phyloP scores from a whole-genome alignment of 2,329 filamentous ascomycete genomes.

The Penicillium sp. region DNA sequence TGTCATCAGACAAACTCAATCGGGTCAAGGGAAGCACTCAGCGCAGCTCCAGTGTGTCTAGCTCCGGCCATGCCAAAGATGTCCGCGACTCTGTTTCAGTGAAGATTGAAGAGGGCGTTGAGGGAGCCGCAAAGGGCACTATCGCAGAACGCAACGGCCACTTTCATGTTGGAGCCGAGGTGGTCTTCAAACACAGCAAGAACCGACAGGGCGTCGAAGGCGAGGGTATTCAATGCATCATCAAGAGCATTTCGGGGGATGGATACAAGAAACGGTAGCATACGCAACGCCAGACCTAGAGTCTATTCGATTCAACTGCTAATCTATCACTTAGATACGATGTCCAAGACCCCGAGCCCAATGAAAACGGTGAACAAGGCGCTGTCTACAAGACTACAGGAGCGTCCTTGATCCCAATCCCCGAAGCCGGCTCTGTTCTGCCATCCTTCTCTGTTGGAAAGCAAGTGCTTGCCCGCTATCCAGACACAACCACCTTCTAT shows the following conservation, averaged over 20 bases:
- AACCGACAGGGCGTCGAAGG: slow-evolving; percentile 50
- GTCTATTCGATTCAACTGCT: background rate
- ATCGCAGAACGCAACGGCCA: slow-evolving; percentile 42
- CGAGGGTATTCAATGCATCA: slow-evolving; percentile 68
- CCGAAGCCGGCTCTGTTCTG: slow-evolving; percentile 55
- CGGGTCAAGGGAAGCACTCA: slow-evolving; percentile 40
- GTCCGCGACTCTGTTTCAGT: slow-evolving; percentile 32
- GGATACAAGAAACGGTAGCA: slow-evolving; percentile 61
- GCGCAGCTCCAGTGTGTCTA: slow-evolving; percentile 42
- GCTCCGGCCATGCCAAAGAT: slow-evolving; percentile 35
- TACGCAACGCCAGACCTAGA: slow-evolving; percentile 14
- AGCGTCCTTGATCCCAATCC: slow-evolving; percentile 73
- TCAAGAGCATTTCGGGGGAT: slow-evolving; percentile 70
- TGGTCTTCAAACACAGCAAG: slow-evolving; percentile 50
- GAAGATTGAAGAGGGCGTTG: slow-evolving; percentile 42
- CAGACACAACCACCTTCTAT: slow-evolving; percentile 81
- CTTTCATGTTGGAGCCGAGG: slow-evolving; percentile 45
- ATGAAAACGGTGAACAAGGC: slow-evolving; percentile 61
- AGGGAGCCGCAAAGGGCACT: slow-evolving; percentile 40
- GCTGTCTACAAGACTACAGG: slow-evolving; percentile 65
- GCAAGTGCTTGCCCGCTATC: slow-evolving; percentile 73
- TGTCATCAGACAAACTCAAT: slow-evolving; percentile 38
- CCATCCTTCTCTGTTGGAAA: slow-evolving; percentile 63
- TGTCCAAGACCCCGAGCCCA: slow-evolving; percentile 75
- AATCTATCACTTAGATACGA: slow-evolving; percentile 56